phyloP scores from a whole-genome alignment of 2,329 filamentous ascomycete species.

The Fusarium cyanostomum region DNA sequence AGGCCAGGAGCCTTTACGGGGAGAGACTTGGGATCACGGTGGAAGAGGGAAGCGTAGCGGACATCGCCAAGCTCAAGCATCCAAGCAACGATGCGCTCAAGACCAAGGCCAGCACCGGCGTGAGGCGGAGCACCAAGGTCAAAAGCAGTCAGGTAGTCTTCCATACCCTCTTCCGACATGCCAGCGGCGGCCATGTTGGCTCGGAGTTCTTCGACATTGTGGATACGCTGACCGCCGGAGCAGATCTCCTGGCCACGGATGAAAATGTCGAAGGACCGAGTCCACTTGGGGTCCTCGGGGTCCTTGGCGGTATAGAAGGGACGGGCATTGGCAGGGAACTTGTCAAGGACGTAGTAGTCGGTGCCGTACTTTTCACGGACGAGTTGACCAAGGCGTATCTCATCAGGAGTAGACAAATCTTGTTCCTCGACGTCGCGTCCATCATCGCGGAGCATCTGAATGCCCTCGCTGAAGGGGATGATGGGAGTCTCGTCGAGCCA shows the following conservation, averaged over 20 bases:
- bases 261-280: constrained; percentile 96
- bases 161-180: constrained; percentile 83
- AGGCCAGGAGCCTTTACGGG: constrained; percentile 73
- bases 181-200: constrained; percentile 80
- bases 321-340: constrained; percentile 84
- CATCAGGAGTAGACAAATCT: constrained; percentile 85
- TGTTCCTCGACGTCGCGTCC: constrained; percentile 78
- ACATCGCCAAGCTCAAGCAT: constrained; percentile 89
- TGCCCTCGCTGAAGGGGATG: constrained; percentile 80
- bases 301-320: constrained; percentile 95
- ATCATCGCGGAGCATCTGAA: constrained; percentile 84
- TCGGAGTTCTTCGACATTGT: constrained; percentile 78
- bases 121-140: constrained; percentile 89
- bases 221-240: constrained; percentile 92
- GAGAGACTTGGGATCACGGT: constrained; percentile 87
- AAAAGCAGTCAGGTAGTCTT: constrained; percentile 90
- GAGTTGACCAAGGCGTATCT: constrained; percentile 84
- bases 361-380: constrained; percentile 88
- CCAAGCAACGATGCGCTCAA: constrained; percentile 89
- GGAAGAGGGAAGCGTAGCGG: constrained; percentile 85
- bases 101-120: constrained; percentile 87
- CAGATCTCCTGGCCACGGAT: constrained; percentile 92
- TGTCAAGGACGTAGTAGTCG: constrained; percentile 94
- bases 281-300: constrained; percentile 74
- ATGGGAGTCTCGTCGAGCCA: constrained; percentile 88